Conservation (phyloP, 345 rosid species). For the Citrus australasica region DNA sequence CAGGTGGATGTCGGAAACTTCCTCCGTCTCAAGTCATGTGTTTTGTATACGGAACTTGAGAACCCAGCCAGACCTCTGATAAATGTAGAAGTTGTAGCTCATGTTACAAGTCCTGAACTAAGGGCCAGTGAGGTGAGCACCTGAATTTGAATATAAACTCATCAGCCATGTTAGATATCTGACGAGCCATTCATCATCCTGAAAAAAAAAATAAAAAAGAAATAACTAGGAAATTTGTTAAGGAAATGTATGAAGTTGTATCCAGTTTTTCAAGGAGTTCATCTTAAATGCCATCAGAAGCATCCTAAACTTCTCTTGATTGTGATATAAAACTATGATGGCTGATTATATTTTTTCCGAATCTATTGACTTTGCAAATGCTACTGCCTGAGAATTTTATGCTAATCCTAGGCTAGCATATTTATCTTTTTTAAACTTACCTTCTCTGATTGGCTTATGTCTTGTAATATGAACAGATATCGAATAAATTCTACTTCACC, state of each 20-base stretch:
- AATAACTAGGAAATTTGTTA: not conserved
- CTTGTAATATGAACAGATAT: conserved; percentile 49
- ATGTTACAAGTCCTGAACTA: conserved; percentile 73
- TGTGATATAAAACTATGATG: not conserved
- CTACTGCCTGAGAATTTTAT: not conserved
- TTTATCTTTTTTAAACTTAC: not conserved
- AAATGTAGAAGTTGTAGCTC: conserved; percentile 78
- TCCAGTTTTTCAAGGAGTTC: not conserved
- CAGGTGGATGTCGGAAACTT: conserved; percentile 87
- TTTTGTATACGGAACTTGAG: conserved; percentile 65
- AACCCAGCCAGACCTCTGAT: conserved; percentile 53
- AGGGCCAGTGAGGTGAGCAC: conserved; percentile 66
- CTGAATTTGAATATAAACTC: not conserved
- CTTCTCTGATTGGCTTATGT: not conserved
- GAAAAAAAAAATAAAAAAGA: not conserved
- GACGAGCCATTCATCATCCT: not conserved
- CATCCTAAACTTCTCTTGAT: not conserved
- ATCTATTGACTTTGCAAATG: not conserved
- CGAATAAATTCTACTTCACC: conserved; percentile 85
- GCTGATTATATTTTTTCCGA: not conserved
- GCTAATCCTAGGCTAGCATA: not conserved
- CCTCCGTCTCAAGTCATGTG: conserved; percentile 79
- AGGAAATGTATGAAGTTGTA: not conserved
- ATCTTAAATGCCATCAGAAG: not conserved
- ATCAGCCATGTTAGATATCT: not conserved